phyloP scores from a whole-genome alignment of 306 rosid species.

The Trifolium dubium region DNA sequence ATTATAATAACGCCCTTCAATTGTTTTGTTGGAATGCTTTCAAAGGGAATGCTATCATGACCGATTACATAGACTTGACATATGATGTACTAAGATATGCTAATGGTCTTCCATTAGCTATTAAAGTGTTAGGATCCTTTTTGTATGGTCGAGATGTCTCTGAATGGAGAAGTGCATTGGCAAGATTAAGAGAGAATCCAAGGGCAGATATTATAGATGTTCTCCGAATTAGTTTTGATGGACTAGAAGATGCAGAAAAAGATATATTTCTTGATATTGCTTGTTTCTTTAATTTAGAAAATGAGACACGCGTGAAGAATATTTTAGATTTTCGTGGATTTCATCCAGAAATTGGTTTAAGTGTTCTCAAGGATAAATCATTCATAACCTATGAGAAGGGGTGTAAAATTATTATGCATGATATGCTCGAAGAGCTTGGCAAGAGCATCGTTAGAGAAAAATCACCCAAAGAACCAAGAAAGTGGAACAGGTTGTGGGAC shows the following conservation, averaged over 20 bases:
- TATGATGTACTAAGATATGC: neutral
- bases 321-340: neutral
- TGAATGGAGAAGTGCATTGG: constrained; percentile 39
- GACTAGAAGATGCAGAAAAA: neutral
- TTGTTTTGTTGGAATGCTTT: neutral
- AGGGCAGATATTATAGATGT: neutral
- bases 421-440: constrained; percentile 30
- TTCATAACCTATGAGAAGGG: too few relatives aligned
- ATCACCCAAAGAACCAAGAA: constrained; percentile 37
- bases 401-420: too few relatives aligned
- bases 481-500: constrained; percentile 36
- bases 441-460: constrained; percentile 28
- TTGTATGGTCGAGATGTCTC: constrained; percentile 6
- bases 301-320: accelerated
- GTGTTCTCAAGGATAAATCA: constrained; percentile 29
- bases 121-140: constrained; percentile 30
- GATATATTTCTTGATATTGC: constrained; percentile 36
- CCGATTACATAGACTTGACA: neutral
- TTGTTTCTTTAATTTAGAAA: neutral
- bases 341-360: constrained; percentile 22
- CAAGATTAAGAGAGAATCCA: constrained; percentile 15
- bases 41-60: neutral
- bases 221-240: constrained; percentile 10
- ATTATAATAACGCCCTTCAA: neutral
- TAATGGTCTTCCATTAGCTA: neutral